Percentiles rank a stretch among this genome's conserved stretches.
Evolutionary conservation across 768 basidiomycete genomes (phyloP).

Genomic region (Kwoniella botswanensis): DNA sequence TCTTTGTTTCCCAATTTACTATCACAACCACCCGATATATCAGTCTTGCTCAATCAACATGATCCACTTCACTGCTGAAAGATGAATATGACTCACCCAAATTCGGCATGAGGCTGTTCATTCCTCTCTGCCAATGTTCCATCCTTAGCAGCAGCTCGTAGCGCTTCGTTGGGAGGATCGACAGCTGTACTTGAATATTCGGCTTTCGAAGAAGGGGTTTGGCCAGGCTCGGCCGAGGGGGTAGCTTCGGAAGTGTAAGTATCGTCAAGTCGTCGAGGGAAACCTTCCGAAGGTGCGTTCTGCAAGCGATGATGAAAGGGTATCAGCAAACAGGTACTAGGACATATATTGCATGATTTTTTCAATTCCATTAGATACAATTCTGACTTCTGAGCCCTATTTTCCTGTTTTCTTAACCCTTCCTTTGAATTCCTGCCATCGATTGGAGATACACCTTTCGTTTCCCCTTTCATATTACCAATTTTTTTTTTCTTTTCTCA

Average conservation of each 20-base stretch:
- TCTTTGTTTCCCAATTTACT: conserved; percentile 42
- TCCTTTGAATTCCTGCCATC: background rate
- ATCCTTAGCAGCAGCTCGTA: conserved; percentile 40
- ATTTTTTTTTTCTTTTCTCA: too few relatives aligned
- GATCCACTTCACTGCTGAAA: conserved; percentile 14
- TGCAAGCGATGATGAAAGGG: background rate
- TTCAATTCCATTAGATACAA: too few relatives aligned
- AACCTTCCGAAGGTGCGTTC: conserved; percentile 42
- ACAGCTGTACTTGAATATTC: conserved; percentile 41
- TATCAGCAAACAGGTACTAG: background rate
- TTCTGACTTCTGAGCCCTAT: too few relatives aligned
- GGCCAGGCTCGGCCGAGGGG: conserved; percentile 28
- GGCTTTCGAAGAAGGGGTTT: conserved; percentile 41
- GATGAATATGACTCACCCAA: conserved; percentile 39
- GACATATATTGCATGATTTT: background rate
- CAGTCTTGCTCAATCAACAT: too few relatives aligned
- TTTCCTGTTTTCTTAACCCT: too few relatives aligned
- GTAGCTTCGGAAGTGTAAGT: conserved; percentile 28
- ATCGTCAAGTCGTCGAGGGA: conserved; percentile 38
- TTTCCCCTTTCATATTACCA: too few relatives aligned
- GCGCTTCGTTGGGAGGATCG: conserved; percentile 49
- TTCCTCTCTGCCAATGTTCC: conserved; percentile 52
- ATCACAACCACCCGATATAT: background rate
- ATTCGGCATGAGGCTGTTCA: conserved; percentile 39
- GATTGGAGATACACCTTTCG: too few relatives aligned